These are phyloP conservation scores for Metschnikowia gelsemii DNA, from an alignment of 805 yeast species.

Conservation along the genomic window DNA sequence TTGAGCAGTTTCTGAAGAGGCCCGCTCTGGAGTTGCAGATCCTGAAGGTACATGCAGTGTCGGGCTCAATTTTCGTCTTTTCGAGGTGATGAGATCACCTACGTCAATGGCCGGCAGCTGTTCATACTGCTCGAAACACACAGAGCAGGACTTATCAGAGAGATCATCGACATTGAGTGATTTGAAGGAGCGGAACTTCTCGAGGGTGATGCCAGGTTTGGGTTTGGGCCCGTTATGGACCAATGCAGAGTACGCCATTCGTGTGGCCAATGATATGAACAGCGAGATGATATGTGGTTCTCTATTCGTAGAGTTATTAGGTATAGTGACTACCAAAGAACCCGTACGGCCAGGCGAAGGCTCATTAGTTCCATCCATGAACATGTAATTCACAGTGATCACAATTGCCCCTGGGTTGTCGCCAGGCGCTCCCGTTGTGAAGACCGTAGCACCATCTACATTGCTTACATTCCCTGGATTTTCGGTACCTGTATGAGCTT, in stretches of 20 bases:
- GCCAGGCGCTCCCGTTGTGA: conserved; percentile 11
- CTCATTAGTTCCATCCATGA: conserved; percentile 41
- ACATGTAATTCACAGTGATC: conserved; percentile 45
- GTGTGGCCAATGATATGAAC: conserved; percentile 64
- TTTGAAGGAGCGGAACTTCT: conserved; percentile 53
- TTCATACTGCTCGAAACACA: conserved; percentile 57
- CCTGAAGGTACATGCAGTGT: conserved; percentile 12
- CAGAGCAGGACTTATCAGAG: conserved; percentile 50
- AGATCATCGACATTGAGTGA: conserved; percentile 24
- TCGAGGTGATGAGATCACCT: conserved; percentile 11
- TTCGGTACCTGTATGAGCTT: not conserved
- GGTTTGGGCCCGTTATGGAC: conserved; percentile 45
- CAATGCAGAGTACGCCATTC: conserved; percentile 64
- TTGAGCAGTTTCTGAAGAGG: conserved; percentile 1
- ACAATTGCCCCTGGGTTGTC: conserved; percentile 36
- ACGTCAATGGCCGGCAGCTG: not conserved
- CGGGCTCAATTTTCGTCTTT: conserved; percentile 18
- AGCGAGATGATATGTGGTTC: conserved; percentile 61
- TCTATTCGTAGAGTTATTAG: conserved; percentile 59
- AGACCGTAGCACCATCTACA: conserved; percentile 9
- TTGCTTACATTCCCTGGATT: conserved; percentile 3
- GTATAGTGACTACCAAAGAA: conserved; percentile 60
- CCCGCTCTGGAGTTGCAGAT: conserved; percentile 14
- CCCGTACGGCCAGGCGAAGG: conserved; percentile 48
- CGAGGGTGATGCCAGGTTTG: conserved; percentile 52